These are phyloP conservation scores for Arabis hirsuta DNA, from an alignment of 345 rosid species.

Conservation along the genomic window DNA sequence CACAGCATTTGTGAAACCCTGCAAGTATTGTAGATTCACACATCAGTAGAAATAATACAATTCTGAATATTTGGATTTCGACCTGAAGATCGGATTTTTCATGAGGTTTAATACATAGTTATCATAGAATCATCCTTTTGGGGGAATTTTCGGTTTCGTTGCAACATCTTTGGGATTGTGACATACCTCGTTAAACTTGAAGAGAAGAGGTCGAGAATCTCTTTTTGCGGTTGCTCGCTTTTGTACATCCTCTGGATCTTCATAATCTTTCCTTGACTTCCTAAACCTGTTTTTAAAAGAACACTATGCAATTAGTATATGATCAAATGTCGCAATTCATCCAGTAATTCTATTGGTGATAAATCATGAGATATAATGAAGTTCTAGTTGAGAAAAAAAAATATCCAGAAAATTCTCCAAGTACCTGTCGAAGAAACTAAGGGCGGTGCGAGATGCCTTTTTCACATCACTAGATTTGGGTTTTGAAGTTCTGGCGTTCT, in stretches of 20 bases:
- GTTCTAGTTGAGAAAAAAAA: constrained; percentile 18
- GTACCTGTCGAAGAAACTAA: constrained; percentile 85
- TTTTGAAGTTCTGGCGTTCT: constrained; percentile 44
- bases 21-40: constrained; percentile 11
- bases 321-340: neutral
- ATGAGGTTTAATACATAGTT: neutral
- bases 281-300: constrained; percentile 60
- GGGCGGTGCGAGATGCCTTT: constrained; percentile 51
- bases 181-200: constrained; percentile 88
- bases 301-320: constrained; percentile 6
- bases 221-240: constrained; percentile 56
- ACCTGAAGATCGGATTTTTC: neutral
- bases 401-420: neutral
- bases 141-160: constrained; percentile 1
- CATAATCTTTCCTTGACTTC: constrained; percentile 57
- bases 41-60: neutral
- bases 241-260: constrained; percentile 47
- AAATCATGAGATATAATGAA: neutral
- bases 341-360: neutral
- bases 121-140: constrained; percentile 8
- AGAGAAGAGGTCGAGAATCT: constrained; percentile 77
- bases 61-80: neutral
- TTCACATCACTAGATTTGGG: constrained; percentile 46
- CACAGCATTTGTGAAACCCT: constrained; percentile 94
- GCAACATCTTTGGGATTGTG: constrained; percentile 18